Percentiles rank a stretch among this genome's conserved stretches.
Conservation (phyloP, 2,329 filamentous ascomycete genomes). For the Penicillium corylophilum region DNA sequence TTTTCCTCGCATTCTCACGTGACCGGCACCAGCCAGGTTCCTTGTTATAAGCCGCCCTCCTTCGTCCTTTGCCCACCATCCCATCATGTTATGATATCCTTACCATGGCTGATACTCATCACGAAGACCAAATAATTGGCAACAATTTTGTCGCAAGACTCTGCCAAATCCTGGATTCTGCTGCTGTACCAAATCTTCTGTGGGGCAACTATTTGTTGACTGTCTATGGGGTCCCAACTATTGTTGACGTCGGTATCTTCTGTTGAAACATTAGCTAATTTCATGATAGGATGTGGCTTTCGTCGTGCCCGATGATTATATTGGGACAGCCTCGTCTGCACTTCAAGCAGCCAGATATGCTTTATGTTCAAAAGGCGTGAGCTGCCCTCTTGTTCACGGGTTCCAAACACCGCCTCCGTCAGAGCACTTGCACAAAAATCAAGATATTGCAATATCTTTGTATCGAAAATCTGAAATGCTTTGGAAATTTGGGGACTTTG, state of each 20-base stretch:
- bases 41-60: too few relatives aligned
- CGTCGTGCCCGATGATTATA: conserved; percentile 16
- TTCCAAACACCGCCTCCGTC: neutral
- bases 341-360: conserved; percentile 15
- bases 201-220: conserved; percentile 33
- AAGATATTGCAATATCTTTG: conserved; percentile 17
- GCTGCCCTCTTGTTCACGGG: conserved; percentile 11
- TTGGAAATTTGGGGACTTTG: conserved; percentile 1
- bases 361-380: conserved; percentile 10
- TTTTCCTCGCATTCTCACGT: too few relatives aligned
- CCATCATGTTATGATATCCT: too few relatives aligned
- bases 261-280: neutral
- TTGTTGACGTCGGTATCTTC: conserved; percentile 19
- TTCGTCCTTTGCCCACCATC: too few relatives aligned
- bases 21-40: too few relatives aligned
- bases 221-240: conserved; percentile 28
- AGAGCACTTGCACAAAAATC: conserved; percentile 18
- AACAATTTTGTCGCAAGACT: conserved; percentile 19
- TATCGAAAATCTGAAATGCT: conserved; percentile 21
- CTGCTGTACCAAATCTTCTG: conserved; percentile 24
- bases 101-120: too few relatives aligned
- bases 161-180: conserved; percentile 18
- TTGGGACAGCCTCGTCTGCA: conserved; percentile 9
- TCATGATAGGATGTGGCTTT: conserved; percentile 13
- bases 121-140: too few relatives aligned